A percentile compares a stretch with the other conserved stretches of the same genome.
These are phyloP conservation scores for Leishmania aethiopica DNA, from an alignment of 208 protist genomes.

Conservation along the genomic window DNA sequence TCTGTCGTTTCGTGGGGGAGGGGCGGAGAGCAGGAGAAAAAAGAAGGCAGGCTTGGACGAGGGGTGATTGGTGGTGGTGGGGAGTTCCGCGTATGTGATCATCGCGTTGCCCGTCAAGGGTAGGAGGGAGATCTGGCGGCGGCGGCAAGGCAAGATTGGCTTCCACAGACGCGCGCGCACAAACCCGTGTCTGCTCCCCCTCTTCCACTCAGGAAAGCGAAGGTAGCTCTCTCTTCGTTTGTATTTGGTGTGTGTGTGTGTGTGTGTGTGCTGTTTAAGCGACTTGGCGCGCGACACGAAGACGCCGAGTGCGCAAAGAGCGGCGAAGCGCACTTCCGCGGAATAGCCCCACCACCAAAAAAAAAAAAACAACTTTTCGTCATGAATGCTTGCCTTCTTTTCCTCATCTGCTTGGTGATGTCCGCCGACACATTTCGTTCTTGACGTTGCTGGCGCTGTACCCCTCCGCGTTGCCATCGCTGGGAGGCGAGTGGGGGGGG, in stretches of 20 bases:
- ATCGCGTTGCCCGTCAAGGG: not conserved
- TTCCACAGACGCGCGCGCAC: not conserved
- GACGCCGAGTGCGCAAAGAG: not conserved
- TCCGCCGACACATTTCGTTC: not conserved
- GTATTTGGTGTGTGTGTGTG: not conserved
- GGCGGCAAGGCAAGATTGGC: not conserved
- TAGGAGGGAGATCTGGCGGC: not conserved
- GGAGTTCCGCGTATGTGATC: not conserved
- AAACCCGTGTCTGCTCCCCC: not conserved
- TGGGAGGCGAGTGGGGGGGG: not conserved
- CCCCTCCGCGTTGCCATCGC: not conserved
- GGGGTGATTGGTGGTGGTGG: not conserved
- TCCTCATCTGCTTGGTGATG: not conserved
- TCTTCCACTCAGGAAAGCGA: not conserved
- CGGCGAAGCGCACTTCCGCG: not conserved
- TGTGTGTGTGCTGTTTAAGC: not conserved
- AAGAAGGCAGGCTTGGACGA: not conserved
- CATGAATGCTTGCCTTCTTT: not conserved
- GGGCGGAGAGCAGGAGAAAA: not conserved
- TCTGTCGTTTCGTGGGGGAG: not conserved
- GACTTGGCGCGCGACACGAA: not conserved
- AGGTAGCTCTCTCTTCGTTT: not conserved
- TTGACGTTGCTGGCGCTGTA: not conserved
- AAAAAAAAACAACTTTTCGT: not conserved
- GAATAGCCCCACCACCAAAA: not conserved